Base-by-base conservation (phyloP, 208 protist genomes). In the Acanthamoeba rhysodes region DNA sequence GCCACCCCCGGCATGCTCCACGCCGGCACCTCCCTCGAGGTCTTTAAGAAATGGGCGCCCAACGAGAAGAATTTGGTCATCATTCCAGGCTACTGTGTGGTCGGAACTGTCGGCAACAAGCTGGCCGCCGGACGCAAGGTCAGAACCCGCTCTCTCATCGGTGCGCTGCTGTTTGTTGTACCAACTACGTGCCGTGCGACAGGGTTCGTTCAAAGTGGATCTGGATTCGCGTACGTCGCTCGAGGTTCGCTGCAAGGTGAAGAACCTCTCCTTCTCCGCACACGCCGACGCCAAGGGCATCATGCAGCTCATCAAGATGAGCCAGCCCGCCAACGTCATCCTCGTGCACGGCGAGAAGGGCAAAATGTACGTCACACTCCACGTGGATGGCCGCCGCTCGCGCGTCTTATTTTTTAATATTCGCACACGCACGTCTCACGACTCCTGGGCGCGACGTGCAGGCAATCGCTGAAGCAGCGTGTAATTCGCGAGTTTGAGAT, bases 1-100 rank as follows among this genome's bases (percentile, higher is more conserved):
- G 98, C 98, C 4, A 99, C 98, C 14, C 98, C 98, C 0, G 98
- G 98, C 57, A 99, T 99, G 98, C 96, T 99, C 16, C 98, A 99
- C 94, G 97, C 96, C 2, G 98, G 98, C 84, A 62, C 55, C 70
- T 50, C 78, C 32, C 45, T 87, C 32, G 78, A 87, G 29, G 78
- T 87, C 24, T 99, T 99, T 90, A 97, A 98, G 37, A 95, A 96
- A 57, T 99, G 98, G 98, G 97, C 96, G 29, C 92, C 74, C 16
- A 74, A 95, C 72, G 96, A 94, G 66, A 53, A 97, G 1, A 99
- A 99, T 88, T 95, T 99, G 90, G 95, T 98, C 37, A 99, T 99
- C 66, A 95, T 99, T 57, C 98, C 98, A 0, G 98, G 92, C 22
- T 99, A 99, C 95, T 99, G 98, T 96, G 98, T 99, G 1, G 97